Evolutionary conservation across 305 asterid genomes (phyloP), one percentile per base, ranked within the genome.

Genomic region (Withania somnifera): DNA sequence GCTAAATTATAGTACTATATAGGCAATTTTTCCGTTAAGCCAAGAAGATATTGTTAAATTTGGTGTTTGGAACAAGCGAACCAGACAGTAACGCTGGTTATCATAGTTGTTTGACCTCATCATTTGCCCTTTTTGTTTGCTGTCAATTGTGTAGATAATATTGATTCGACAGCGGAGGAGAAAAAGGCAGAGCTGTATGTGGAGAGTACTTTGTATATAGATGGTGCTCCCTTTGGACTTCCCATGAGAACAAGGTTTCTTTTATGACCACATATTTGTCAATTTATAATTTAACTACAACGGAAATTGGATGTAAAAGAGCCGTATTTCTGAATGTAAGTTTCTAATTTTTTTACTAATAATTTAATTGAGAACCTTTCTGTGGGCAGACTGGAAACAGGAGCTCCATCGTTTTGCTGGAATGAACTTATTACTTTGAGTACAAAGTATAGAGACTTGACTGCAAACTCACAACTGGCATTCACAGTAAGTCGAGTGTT

Each of bases 201-300:
- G 28, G 98, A 96, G 89, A 89, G 94, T 83, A 89, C 91, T 84
- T 86, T 96, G 90, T 90, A 88, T 83, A 85, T 96, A 36, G 98
- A 96, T 91, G 99, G 98, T 14, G 97, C 98, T 9, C 98, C 99
- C 5, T 94, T 94, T 88, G 98, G 99, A 51, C 98, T 96, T 79
- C 98, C 99, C 82, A 91, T 93, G 95, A 89, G 98, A 86, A 93
- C 99, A 61, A 94, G 98, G 98, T 94, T 88, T 81, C 60, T 32
- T 28, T n/a, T 38, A 40, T 4, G 30, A 83, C 66, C 30, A 40
- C 82, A 13, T 66, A 28, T 50, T 61, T 67, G 61, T 4, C 45
- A 50, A 9, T 50, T 80, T 80, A 24, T 30, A 36, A 32, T 51
- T 81, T 66, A 79, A 79, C 24, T 40, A 28, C 58, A 58, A 11